A percentile compares a stretch with the other conserved stretches of the same genome.
These are phyloP conservation scores for Chalciporus sp. DNA, from an alignment of 1,284 basidiomycete genomes.

Conservation along the genomic window DNA sequence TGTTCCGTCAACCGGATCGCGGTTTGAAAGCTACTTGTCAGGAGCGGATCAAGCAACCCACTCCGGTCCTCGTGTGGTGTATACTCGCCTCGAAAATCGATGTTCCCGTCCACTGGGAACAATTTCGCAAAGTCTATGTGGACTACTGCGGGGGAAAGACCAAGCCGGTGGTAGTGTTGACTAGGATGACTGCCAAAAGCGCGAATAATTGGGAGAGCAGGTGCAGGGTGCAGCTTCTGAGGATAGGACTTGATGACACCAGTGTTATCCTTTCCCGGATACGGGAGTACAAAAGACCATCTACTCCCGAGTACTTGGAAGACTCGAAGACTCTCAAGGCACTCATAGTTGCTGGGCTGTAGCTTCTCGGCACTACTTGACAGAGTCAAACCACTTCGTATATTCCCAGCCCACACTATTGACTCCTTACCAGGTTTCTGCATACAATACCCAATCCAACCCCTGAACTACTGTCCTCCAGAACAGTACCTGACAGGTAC, in stretches of 20 bases:
- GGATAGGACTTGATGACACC: background rate
- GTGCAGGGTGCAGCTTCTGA: constrained; percentile 18
- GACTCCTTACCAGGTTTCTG: no score
- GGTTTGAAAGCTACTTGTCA: constrained; percentile 23
- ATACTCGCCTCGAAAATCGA: constrained; percentile 28
- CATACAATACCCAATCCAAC: no score
- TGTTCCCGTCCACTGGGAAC: constrained; percentile 18
- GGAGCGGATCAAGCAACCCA: constrained; percentile 6
- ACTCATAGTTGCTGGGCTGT: no score
- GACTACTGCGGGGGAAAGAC: constrained; percentile 28
- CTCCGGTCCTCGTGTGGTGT: constrained; percentile 30
- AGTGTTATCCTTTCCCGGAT: constrained; percentile 15
- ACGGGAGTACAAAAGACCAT: constrained; percentile 8
- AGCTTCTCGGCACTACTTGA: no score
- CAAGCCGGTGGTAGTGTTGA: constrained; percentile 26
- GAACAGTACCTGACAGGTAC: no score
- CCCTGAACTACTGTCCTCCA: no score
- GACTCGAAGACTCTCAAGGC: constrained; percentile 21
- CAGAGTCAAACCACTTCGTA: no score
- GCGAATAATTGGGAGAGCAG: constrained; percentile 16
- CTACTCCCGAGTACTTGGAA: constrained; percentile 16
- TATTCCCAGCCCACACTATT: no score
- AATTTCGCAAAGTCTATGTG: constrained; percentile 27
- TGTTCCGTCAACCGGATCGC: constrained; percentile 15
- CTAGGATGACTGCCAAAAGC: constrained; percentile 8